Evolutionary conservation across 345 rosid species (phyloP), one percentile per base, ranked within the genome.

Genomic region (Boechera retrofracta): DNA sequence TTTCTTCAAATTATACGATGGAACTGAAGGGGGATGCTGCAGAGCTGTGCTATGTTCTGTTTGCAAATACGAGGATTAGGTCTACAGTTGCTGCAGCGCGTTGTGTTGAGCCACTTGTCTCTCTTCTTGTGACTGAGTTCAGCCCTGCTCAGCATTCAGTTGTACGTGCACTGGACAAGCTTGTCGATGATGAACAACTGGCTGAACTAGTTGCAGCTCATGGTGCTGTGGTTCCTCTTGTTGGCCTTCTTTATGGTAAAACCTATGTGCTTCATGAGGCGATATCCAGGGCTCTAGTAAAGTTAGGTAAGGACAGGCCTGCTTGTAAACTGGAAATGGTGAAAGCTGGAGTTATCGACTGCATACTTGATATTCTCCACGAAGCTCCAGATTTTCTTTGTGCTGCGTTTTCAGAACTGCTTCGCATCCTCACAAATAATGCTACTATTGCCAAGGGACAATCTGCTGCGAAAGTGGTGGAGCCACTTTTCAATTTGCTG

Each of bases 11-110:
- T 78, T 89, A 93, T 81, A 87, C 99, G 16, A 83, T 86, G 90
- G 99, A 93, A 73, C 86, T 96, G 78, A 96, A 96, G 80, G 97
- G 99, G 64, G 97, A 96, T 88, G 97, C 99, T 63, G 99, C 98
- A 57, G 99, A 96, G 84, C 77, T 96, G 69, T 96, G 99, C 63
- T 87, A 90, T 80, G 98, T 96, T 83, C 90, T 96, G 72, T 96
- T 96, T 78, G 92, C 89, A 69, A 96, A 93, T 78, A 88, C 93
- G 49, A 86, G 92, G 83, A 90, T 96, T 66, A 89, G 99, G 82
- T 93, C 99, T 69, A 91, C 99, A 15, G 79, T 91, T 84, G 97
- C 97, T 75, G 99, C 98, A 12, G 98, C 98, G 11, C 95, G 90
- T 73, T 93, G 98, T 64, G 98, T 96, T 67, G 99, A 93, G 88